Base-by-base conservation (phyloP, 108 stramenopile species). In the Cyclotella sp. region DNA sequence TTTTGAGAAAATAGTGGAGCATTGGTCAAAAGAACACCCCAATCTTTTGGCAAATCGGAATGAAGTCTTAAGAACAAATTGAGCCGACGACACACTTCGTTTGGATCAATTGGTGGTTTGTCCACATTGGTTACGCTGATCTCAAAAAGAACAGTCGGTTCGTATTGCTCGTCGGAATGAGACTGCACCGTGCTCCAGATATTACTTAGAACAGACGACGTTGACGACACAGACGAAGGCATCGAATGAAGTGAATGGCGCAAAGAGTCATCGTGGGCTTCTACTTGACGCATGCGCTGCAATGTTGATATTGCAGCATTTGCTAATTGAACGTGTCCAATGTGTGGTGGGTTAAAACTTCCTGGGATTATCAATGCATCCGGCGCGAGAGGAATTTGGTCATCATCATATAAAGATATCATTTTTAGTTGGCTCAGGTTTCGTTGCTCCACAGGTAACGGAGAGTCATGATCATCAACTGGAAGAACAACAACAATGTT, bases 281-380 rank as follows among this genome's bases (percentile, higher is more conserved):
- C 80, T 14, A 11, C 14, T 54, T 11, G 59, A 11, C 78, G 61
- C 19, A 79, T 51, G 39, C 61, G 65, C 40, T 45, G 73, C 44
- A 86, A 63, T 2, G 85, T 70, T 24, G 29, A 39, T 9, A 85
- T 76, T 11, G 95, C 91, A 10, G 94, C 95, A 61, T 84, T 72
- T 15, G 91, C 94, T 51, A 97, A 71, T 30, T 68, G 53, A 24
- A 88, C 64, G 77, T 97, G 97, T 43, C 95, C 97, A 39, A 69
- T 60, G 74, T 97, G 97, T 24, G 93, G 90, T 22, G 97, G 97
- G 82, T 95, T 94, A 69, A 94, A 97, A 71, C 91, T 93, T 49
- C 97, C 97, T 11, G 94, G 93, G 24, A 95, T 85, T 39, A 97
- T 75, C n/a, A 97, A 63, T 19, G 84, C 66, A 63, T 85, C 81